Evolutionary conservation across 2,329 filamentous ascomycete species (phyloP), one percentile per base, ranked within the genome.

Genomic region (Nectriaceae sp.): DNA sequence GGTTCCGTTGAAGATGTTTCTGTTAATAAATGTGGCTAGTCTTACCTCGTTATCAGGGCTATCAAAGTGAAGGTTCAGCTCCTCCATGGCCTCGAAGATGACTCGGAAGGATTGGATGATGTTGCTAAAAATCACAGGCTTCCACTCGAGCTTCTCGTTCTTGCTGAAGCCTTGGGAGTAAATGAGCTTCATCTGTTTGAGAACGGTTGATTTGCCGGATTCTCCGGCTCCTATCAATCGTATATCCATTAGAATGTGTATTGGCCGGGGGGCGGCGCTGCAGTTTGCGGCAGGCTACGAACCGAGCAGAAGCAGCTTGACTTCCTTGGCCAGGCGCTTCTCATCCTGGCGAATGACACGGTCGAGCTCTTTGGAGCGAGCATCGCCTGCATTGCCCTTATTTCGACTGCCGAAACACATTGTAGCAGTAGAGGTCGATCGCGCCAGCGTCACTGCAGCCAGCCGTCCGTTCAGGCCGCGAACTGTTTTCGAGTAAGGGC

Each of bases 181-280:
- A 62, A 99, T 97, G 71, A 99, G 85, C 70, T 93, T 93, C 94
- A 99, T 97, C 78, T 97, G 93, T 76, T 97, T 97, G 57, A 97
- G 83, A 50, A 97, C 92, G 2, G 93, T 97, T 8, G 93, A 97
- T 74, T 97, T 97, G 57, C 93, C 71, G 39, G 71, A 72, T 89
- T 97, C 93, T 66, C 93, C 93, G 63, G 93, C 93, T 70, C 93
- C 92, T 97, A 60, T 55, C 43, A 33, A 31, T 42, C 24, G 48
- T 48, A 41, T 40, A 13, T 11, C 19, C 26, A 29, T 37, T 4
- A 39, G 15, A 39, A 18, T 18, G 20, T 26, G 26, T 31, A 8
- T 8, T 48, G 10, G 15, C 26, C 26, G 26, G 26, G 26, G 26
- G 24, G 33, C 18, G 44, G 33, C 16, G 19, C 21, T 21, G 29